phyloP scores from a whole-genome alignment of 805 yeast species.

The Brettanomyces sp. region DNA sequence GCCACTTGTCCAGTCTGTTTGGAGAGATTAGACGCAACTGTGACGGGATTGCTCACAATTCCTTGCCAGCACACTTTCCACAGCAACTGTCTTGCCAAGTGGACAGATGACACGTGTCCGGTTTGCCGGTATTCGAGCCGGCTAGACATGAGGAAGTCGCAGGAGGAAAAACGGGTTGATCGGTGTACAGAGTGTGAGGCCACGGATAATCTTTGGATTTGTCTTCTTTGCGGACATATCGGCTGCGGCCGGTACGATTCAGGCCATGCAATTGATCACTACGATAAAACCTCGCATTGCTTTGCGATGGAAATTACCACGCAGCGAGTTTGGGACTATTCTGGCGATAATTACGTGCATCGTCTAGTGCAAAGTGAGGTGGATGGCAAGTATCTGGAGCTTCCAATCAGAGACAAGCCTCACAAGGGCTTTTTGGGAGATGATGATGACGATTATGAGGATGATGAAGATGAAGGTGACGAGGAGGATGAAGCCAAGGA shows the following conservation, averaged over 20 bases:
- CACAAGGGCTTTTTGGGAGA: slow-evolving; percentile 1
- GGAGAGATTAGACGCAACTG: slow-evolving; percentile 74
- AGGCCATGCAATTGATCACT: slow-evolving; percentile 82
- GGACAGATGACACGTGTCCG: slow-evolving; percentile 89
- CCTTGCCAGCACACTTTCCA: slow-evolving; percentile 93
- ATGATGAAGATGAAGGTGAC: neutral
- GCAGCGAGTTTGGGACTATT: slow-evolving; percentile 92
- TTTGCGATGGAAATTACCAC: slow-evolving; percentile 82
- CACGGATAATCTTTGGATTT: slow-evolving; percentile 69
- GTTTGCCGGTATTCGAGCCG: slow-evolving; percentile 72
- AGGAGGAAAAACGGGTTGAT: slow-evolving; percentile 21
- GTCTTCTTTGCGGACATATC: slow-evolving; percentile 82
- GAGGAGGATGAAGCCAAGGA: slow-evolving; percentile 15
- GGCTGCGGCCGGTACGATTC: slow-evolving; percentile 86
- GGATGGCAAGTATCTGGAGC: slow-evolving; percentile 85
- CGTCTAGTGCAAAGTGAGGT: slow-evolving; percentile 73
- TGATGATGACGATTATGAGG: neutral
- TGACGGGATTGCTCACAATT: slow-evolving; percentile 76
- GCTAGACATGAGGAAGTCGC: slow-evolving; percentile 6
- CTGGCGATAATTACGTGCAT: slow-evolving; percentile 85
- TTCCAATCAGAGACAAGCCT: slow-evolving; percentile 31
- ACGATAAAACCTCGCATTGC: slow-evolving; percentile 68
- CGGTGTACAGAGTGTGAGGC: slow-evolving; percentile 52
- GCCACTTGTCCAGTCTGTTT: slow-evolving; percentile 93
- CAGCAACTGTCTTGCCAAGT: slow-evolving; percentile 76